Base-by-base conservation (phyloP, 2,329 filamentous ascomycete genomes). In the Penicillium sp. region DNA sequence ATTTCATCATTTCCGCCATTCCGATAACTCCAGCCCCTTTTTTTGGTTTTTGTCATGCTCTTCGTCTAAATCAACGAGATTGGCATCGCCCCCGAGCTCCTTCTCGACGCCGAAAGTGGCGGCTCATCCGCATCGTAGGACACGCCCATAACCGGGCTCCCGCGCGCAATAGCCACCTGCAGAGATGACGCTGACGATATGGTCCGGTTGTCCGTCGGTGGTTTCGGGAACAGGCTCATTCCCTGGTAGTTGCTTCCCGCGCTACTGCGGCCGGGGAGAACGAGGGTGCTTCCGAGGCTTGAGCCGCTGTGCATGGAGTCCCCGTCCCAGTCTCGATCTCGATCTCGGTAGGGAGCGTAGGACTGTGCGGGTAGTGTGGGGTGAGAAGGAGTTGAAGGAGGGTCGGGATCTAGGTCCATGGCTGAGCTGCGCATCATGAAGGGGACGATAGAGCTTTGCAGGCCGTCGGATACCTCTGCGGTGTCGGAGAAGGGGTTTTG, bases 81-180 rank as follows among this genome's bases (percentile, higher is more conserved):
- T n/a, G 59, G 61, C 17, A 64, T 51, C 8, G 47, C 50, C 13
- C 55, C 56, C 26, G 62, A 64, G 48, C 59, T 65, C 31, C 61
- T 49, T 17, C 61, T 46, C 41, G 54, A 66, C 57, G 21, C 67
- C 64, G 80, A 81, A 19, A 69, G 84, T 58, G 19, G 66, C 53
- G 7, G 69, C 66, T 50, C 64, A 46, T 56, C 73, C 31, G 78
- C 59, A 58, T 78, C 76, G 53, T 77, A 26, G 26, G 26, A 78
- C 0, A 76, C 72, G 44, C 78, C 70, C 11, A 41, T 41, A 58
- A 74, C 76, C 21, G 66, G 70, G 50, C 69, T 76, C 19, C 66
- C 60, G 13, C 65, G 57, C 53, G 52, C 58, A 9, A 59, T 46
- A 1, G 47, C 52, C 9, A 45, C 63, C 13, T 63, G 51, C 53